phyloP scores from a whole-genome alignment of 2,329 filamentous ascomycete species.

The Colletotrichum falcatum region DNA sequence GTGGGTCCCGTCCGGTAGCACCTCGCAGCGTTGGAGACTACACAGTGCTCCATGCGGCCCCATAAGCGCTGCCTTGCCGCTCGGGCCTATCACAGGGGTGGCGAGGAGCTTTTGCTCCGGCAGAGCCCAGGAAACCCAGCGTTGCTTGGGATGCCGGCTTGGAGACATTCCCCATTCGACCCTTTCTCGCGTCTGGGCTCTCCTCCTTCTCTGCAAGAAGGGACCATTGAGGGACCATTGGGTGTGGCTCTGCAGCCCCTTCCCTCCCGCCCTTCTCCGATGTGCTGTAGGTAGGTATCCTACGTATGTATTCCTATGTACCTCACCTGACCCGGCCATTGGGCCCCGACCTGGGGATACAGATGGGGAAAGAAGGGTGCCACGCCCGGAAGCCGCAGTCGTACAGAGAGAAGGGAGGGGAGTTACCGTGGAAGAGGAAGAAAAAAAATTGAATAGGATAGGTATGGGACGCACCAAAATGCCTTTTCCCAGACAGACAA shows the following conservation, averaged over 20 bases:
- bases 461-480: constrained; percentile 40
- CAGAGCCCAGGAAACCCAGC: constrained; percentile 19
- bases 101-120: constrained; percentile 41
- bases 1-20: constrained; percentile 27
- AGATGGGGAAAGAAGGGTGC: constrained; percentile 10
- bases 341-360: constrained; percentile 15
- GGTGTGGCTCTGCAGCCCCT: constrained; percentile 28
- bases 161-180: constrained; percentile 16
- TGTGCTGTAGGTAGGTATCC: too few relatives aligned
- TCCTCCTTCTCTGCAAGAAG: constrained; percentile 1
- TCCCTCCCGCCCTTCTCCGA: background rate
- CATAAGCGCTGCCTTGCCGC: constrained; percentile 39
- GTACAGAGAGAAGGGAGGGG: constrained; percentile 25
- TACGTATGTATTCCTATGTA: too few relatives aligned
- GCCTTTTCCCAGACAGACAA: constrained; percentile 32
- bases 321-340: constrained; percentile 24
- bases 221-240: background rate
- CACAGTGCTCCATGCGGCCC: constrained; percentile 36
- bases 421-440: constrained; percentile 2
- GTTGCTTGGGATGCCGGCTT: constrained; percentile 14
- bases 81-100: constrained; percentile 34
- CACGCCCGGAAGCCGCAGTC: background rate
- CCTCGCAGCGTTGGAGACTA: background rate
- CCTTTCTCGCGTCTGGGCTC: constrained; percentile 6
- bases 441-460: constrained; percentile 28